phyloP scores from a whole-genome alignment of 2,329 filamentous ascomycete species.

The Diaporthe sp. region DNA sequence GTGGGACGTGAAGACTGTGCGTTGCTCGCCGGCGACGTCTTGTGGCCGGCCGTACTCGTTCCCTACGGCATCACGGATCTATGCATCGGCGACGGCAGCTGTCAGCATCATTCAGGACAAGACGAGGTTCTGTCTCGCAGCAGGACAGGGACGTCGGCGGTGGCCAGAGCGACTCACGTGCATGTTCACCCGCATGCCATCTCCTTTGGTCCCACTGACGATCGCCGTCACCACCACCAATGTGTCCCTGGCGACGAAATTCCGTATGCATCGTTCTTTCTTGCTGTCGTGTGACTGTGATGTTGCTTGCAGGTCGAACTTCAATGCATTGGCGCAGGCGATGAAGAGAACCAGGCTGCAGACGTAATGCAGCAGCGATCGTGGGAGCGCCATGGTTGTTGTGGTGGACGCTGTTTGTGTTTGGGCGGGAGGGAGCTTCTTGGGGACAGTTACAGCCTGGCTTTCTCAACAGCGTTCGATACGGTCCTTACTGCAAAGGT shows the following conservation, averaged over 20 bases:
- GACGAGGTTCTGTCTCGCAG: background rate
- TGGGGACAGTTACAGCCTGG: conserved; percentile 28
- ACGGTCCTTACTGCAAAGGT: conserved; percentile 33
- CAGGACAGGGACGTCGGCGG: background rate
- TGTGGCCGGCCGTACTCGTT: conserved; percentile 96
- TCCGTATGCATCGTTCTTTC: conserved; percentile 92
- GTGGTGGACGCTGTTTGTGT: conserved; percentile 22
- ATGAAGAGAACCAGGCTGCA: conserved; percentile 71
- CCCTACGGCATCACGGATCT: conserved; percentile 96
- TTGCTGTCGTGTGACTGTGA: conserved; percentile 68
- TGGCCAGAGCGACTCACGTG: conserved; percentile 71
- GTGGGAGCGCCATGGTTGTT: conserved; percentile 62
- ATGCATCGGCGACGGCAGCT: conserved; percentile 34
- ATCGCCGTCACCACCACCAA: conserved; percentile 95
- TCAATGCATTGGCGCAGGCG: conserved; percentile 76
- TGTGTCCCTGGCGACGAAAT: conserved; percentile 93
- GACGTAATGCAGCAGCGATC: conserved; percentile 69
- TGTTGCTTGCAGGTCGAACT: conserved; percentile 90
- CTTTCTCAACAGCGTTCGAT: conserved; percentile 19
- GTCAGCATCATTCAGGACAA: conserved; percentile 13
- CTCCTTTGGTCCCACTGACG: conserved; percentile 85
- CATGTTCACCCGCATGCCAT: conserved; percentile 95
- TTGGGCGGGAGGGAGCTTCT: conserved; percentile 20
- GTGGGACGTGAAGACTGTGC: conserved; percentile 94
- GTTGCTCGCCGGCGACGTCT: conserved; percentile 91